Base-by-base conservation (phyloP, 164 flowering plant species). In the Vitis labrusca region DNA sequence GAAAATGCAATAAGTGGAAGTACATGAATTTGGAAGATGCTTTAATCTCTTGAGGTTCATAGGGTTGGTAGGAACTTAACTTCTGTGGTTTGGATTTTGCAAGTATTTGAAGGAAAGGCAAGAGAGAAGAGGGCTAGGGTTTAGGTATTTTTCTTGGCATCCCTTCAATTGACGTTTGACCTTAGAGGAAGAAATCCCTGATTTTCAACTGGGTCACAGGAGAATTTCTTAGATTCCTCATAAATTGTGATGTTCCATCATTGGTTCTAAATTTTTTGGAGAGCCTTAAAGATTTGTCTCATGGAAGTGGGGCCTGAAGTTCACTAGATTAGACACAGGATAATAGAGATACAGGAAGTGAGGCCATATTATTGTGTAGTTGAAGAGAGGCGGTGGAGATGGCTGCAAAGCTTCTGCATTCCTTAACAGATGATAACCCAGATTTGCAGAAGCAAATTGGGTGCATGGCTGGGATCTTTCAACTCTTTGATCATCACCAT, bases 401-500 rank as follows among this genome's bases (percentile, higher is more conserved):
- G 92, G 84, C 89, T 65, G 90, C 90, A 61, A 84, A 83, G 72
- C 73, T 85, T 72, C 74, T 89, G 19, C 87, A 83, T 71, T 81
- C 85, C 32, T 77, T 85, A 47, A 81, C 88, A 44, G 90, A 88
- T 80, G 90, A 88, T 2, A 85, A 81, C 44, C 81, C 83, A 61
- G 89, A 89, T 82, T 73, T 86, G 84, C 86, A 80, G 78, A 88
- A 84, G 84, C 86, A 86, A 73, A 82, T 85, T 15, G 93, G 93
- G 69, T 89, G 90, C 70, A 86, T 86, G 89, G 83, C 78, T 30
- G 93, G 90, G 44, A 82, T 86, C 63, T 84, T 86, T 71, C 90
- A 89, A 27, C 27, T 84, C 67, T 85, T 89, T 64, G 93, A 89
- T 67, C 85, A 85, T 13, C 86, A 82, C 23, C 83, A 82, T 17